These are phyloP conservation scores for Claviceps pusilla DNA, from an alignment of 2,329 filamentous ascomycete genomes.

Conservation along the genomic window DNA sequence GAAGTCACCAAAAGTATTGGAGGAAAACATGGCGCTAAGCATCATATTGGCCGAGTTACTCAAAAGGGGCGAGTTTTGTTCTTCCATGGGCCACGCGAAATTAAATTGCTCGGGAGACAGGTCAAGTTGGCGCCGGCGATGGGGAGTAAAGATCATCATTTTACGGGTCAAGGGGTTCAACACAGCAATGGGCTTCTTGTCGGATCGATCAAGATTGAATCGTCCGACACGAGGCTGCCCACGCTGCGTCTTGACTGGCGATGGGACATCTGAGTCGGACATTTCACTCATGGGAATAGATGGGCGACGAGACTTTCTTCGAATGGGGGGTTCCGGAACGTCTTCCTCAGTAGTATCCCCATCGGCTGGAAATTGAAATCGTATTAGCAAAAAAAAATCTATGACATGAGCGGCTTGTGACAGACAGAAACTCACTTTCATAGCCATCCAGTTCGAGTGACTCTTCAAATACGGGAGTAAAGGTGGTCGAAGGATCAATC, in stretches of 20 bases:
- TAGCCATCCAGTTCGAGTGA: slow-evolving; percentile 38
- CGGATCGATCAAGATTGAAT: slow-evolving; percentile 38
- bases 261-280: slow-evolving; percentile 36
- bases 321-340: slow-evolving; percentile 32
- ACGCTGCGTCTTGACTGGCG: slow-evolving; percentile 30
- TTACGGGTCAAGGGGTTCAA: slow-evolving; percentile 42
- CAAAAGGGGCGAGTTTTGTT: slow-evolving; percentile 40
- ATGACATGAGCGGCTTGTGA: slow-evolving; percentile 3
- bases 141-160: slow-evolving; percentile 49
- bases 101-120: slow-evolving; percentile 41
- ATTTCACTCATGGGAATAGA: slow-evolving; percentile 22
- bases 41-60: slow-evolving; percentile 60
- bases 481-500: slow-evolving; percentile 11
- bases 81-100: slow-evolving; percentile 27
- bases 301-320: slow-evolving; percentile 32
- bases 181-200: slow-evolving; percentile 43
- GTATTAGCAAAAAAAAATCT: slow-evolving; percentile 6
- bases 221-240: slow-evolving; percentile 40
- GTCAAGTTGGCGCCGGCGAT: slow-evolving; percentile 32
- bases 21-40: slow-evolving; percentile 57
- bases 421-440: slow-evolving; percentile 36
- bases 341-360: slow-evolving; percentile 50
- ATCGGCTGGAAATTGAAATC: slow-evolving; percentile 28
- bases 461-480: slow-evolving; percentile 18
- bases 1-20: slow-evolving; percentile 39